A percentile compares a stretch with the other conserved stretches of the same genome.
Evolutionary conservation across 495 filamentous ascomycete species (phyloP).

Genomic region (Aspergillus heteromorphus): DNA sequence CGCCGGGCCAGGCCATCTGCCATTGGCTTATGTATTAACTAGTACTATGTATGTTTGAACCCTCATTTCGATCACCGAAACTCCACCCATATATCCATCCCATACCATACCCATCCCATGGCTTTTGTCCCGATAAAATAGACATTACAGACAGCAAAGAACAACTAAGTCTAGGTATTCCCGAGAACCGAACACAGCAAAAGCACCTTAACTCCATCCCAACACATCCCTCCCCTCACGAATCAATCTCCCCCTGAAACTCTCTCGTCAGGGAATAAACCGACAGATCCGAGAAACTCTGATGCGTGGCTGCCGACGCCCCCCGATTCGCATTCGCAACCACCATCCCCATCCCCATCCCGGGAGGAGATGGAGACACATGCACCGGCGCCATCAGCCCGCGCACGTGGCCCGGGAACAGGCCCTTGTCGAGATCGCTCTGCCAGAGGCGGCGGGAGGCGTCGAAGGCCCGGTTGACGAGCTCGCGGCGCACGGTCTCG

Average conservation of each 20-base stretch:
- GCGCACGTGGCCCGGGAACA: slow-evolving; percentile 19
- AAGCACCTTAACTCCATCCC: not conserved
- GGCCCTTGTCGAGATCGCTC: slow-evolving; percentile 35
- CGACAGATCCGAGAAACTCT: slow-evolving; percentile 17
- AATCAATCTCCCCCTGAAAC: slow-evolving; percentile 1
- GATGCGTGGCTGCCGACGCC: slow-evolving; percentile 4
- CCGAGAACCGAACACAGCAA: not conserved
- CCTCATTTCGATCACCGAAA: too few relatives aligned
- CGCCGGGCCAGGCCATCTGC: not conserved
- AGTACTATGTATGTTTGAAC: too few relatives aligned
- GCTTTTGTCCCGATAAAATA: not conserved
- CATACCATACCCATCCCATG: not conserved
- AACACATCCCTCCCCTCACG: not conserved
- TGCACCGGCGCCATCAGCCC: slow-evolving; percentile 10
- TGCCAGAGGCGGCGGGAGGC: slow-evolving; percentile 38
- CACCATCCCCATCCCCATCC: not conserved
- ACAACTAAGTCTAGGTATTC: not conserved
- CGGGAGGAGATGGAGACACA: too few relatives aligned
- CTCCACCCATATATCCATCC: too few relatives aligned
- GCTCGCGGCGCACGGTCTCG: slow-evolving; percentile 30
- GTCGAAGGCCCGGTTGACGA: slow-evolving; percentile 39
- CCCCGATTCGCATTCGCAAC: not conserved
- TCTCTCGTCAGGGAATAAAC: slow-evolving; percentile 11
- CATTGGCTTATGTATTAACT: too few relatives aligned
- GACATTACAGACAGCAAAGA: not conserved